A percentile compares a stretch with the other conserved stretches of the same genome.
phyloP scores from a whole-genome alignment of 805 yeast species.

The Candida awuae region DNA sequence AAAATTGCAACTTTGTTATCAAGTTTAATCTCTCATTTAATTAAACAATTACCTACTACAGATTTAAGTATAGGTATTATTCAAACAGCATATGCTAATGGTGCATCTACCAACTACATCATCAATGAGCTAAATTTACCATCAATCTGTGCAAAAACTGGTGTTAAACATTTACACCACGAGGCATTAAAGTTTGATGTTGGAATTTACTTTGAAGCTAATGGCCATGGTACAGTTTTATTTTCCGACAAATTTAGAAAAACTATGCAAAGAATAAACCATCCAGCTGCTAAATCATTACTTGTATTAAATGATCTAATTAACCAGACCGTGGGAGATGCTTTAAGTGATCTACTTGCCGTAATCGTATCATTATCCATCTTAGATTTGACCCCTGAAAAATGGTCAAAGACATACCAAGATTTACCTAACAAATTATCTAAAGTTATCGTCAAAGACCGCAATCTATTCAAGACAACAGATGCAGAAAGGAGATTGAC shows the following conservation, averaged over 20 bases:
- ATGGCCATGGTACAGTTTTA: slow-evolving; percentile 96
- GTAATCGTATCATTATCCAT: slow-evolving; percentile 60
- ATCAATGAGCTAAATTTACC: slow-evolving; percentile 57
- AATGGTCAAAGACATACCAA: slow-evolving; percentile 70
- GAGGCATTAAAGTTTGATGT: slow-evolving; percentile 79
- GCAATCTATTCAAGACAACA: slow-evolving; percentile 71
- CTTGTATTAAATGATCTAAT: slow-evolving; percentile 60
- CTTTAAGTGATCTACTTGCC: slow-evolving; percentile 82
- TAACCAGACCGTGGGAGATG: slow-evolving; percentile 98
- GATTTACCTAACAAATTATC: slow-evolving; percentile 83
- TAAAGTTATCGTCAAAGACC: slow-evolving; percentile 77
- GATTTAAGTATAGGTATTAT: slow-evolving; percentile 61
- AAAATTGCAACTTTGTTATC: slow-evolving; percentile 85
- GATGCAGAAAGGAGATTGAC: slow-evolving; percentile 82
- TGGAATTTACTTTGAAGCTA: slow-evolving; percentile 96
- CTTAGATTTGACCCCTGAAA: slow-evolving; percentile 37
- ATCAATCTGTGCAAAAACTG: slow-evolving; percentile 86
- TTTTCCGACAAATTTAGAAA: slow-evolving; percentile 51
- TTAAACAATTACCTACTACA: slow-evolving; percentile 32
- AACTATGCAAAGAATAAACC: slow-evolving; percentile 33
- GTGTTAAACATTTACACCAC: slow-evolving; percentile 94
- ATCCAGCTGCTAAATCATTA: slow-evolving; percentile 47
- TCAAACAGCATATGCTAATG: slow-evolving; percentile 98
- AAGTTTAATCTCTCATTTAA: slow-evolving; percentile 43
- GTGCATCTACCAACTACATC: slow-evolving; percentile 73